Conservation (phyloP, 208 protist species). For the Novymonas esmeraldas region DNA sequence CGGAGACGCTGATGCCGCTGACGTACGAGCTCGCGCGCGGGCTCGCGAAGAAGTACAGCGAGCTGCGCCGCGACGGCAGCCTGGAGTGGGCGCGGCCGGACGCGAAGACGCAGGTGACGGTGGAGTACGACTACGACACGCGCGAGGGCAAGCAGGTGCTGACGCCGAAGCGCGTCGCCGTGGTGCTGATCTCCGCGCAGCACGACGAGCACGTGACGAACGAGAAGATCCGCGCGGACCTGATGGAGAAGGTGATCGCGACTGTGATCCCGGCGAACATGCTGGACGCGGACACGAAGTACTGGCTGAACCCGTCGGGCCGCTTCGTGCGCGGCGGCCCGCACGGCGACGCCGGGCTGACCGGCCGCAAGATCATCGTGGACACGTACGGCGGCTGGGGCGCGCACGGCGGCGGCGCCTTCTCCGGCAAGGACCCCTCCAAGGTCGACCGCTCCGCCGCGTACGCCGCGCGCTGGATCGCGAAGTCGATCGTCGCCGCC, state of each 20-base stretch:
- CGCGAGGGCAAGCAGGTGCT: conserved; percentile 84
- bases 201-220: conserved; percentile 96
- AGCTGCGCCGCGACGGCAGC: conserved; percentile 95
- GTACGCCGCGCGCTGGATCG: conserved; percentile 99
- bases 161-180: conserved; percentile 96
- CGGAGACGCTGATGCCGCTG: conserved; percentile 97
- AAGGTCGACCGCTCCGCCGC: conserved; percentile 99
- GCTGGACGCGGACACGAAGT: conserved; percentile 96
- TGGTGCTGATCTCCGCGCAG: conserved; percentile 99
- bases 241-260: conserved; percentile 97
- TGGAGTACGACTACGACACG: conserved; percentile 97
- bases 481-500: conserved; percentile 98
- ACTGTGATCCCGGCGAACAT: conserved; percentile 94
- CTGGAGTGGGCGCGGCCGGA: conserved; percentile 98
- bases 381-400: conserved; percentile 99
- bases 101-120: conserved; percentile 99
- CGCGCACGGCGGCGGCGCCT: conserved; percentile 99
- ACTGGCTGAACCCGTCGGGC: conserved; percentile 99
- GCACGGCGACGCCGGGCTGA: conserved; percentile 99
- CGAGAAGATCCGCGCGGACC: conserved; percentile 91
- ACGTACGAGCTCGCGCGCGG: conserved; percentile 96
- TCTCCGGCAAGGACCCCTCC: conserved; percentile 99
- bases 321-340: conserved; percentile 99
- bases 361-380: conserved; percentile 99
- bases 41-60: conserved; percentile 95